Evolutionary conservation across 495 filamentous ascomycete genomes (phyloP), one percentile per base, ranked within the genome.

Genomic region (Cetradonia linearis): DNA sequence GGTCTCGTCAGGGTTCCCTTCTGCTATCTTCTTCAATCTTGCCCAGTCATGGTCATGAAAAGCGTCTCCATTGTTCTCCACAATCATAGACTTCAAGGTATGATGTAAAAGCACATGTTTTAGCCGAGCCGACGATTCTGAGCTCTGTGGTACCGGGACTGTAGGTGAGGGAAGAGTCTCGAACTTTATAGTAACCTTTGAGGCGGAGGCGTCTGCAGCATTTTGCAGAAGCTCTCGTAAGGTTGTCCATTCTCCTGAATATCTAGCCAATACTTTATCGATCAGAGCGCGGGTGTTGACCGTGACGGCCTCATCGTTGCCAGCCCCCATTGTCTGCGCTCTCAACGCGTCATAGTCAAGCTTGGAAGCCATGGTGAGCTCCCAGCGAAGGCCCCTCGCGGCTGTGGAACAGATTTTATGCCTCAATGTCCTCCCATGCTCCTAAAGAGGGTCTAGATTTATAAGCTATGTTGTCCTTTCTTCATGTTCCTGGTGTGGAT

Each of bases 1-100:
- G 5, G 89, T 95, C 71, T 97, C 94, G 70, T 97, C 92, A 0
- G 94, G 94, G 68, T 99, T 99, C 14, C 94, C 94, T 72, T 97
- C 92, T 16, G 94, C 94, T 63, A 99, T 99, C 58, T 90, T 84
- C 76, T 97, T 97, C 67, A 99, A 69, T 59, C 94, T 80, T 47
- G 82, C 81, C 94, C 94, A 99, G 72, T 99, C 94, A 20, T 87
- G 89, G 55, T 84, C 81, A 37, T 81, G 83, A 65, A 99, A 99
- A 1, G 84, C 77, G 56, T 86, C 77, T 37, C 94, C 94, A 70
- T 99, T 82, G 60, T 99, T 99, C 56, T 89, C 85, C 5, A 97
- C 89, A 44, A 95, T 70, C 50, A 96, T 77, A 52, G 89, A 84
- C 38, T 83, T 82, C 44, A 97, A 73, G 5, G 91, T 96, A 68